Evolutionary conservation across 352 stramenopile species (phyloP).

Genomic region (Pythium pyrilobum): DNA sequence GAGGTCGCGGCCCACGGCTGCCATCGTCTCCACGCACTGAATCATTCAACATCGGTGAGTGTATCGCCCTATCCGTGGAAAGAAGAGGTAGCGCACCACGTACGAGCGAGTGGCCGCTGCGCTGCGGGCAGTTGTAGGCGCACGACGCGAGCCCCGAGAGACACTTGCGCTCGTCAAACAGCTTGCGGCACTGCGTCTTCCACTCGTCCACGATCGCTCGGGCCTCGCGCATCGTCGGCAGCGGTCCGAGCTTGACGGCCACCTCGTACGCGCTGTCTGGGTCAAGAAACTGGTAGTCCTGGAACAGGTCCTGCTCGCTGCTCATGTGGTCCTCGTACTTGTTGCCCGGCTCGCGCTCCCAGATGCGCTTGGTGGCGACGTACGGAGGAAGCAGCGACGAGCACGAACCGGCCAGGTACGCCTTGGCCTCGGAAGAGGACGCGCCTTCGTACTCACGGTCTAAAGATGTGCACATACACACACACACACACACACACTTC

Average conservation of each 20-base stretch:
- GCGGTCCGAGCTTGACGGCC: slow-evolving; percentile 64
- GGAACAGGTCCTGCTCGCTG: slow-evolving; percentile 75
- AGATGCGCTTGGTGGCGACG: slow-evolving; percentile 55
- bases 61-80: too few relatives aligned
- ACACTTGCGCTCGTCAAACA: slow-evolving; percentile 51
- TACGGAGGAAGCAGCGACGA: slow-evolving; percentile 51
- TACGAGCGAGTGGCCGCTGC: slow-evolving; percentile 59
- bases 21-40: slow-evolving; percentile 69
- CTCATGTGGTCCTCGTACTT: slow-evolving; percentile 80
- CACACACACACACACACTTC: too few relatives aligned
- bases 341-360: slow-evolving; percentile 74
- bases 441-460: slow-evolving; percentile 62
- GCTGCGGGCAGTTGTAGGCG: slow-evolving; percentile 64
- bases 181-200: slow-evolving; percentile 37
- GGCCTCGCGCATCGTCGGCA: slow-evolving; percentile 36
- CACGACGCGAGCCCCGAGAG: slow-evolving; percentile 41
- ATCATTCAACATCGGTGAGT: neutral
- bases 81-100: too few relatives aligned
- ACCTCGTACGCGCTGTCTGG: slow-evolving; percentile 74
- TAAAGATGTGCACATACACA: slow-evolving; percentile 9
- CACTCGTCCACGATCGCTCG: slow-evolving; percentile 54
- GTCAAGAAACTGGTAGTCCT: slow-evolving; percentile 82
- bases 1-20: slow-evolving; percentile 45
- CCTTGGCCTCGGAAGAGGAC: slow-evolving; percentile 30
- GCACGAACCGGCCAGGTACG: slow-evolving; percentile 39